Conservation (phyloP, 345 rosid species). For the Salix koriyanagi region DNA sequence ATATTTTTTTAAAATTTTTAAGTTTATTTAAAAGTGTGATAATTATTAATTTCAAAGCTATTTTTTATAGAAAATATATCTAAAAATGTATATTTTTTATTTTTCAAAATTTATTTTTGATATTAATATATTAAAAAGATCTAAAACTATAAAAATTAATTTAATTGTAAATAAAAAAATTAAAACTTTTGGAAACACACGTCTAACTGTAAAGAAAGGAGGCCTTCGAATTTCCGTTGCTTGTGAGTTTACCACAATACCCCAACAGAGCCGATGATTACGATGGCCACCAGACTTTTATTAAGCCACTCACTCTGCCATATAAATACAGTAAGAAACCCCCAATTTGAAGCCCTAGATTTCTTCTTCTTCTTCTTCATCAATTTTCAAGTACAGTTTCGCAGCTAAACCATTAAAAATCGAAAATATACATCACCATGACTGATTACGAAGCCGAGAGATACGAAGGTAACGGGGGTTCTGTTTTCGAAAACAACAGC, state of each 20-base stretch:
- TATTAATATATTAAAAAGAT: too few species aligned
- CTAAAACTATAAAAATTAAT: too few species aligned
- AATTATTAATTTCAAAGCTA: too few species aligned
- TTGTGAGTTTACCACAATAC: not conserved
- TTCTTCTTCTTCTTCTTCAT: not conserved
- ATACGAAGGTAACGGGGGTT: conserved; percentile 64
- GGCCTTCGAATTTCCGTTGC: too few species aligned
- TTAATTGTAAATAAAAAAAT: too few species aligned
- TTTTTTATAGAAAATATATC: too few species aligned
- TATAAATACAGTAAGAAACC: not conserved
- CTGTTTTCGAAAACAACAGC: conserved; percentile 37
- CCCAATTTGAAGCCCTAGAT: not conserved
- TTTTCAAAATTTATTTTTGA: too few species aligned
- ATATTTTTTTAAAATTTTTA: too few species aligned
- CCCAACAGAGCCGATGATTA: not conserved
- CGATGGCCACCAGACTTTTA: not conserved
- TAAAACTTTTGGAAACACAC: too few species aligned
- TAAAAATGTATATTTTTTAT: too few species aligned
- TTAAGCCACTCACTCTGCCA: not conserved
- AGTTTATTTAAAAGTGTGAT: too few species aligned
- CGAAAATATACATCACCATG: conserved; percentile 32
- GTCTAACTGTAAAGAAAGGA: too few species aligned
- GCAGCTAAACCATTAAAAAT: not conserved
- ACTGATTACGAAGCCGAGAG: conserved; percentile 55
- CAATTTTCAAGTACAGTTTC: not conserved